Conservation (phyloP, 2,329 filamentous ascomycete genomes). For the Rutstroemia sp. region DNA sequence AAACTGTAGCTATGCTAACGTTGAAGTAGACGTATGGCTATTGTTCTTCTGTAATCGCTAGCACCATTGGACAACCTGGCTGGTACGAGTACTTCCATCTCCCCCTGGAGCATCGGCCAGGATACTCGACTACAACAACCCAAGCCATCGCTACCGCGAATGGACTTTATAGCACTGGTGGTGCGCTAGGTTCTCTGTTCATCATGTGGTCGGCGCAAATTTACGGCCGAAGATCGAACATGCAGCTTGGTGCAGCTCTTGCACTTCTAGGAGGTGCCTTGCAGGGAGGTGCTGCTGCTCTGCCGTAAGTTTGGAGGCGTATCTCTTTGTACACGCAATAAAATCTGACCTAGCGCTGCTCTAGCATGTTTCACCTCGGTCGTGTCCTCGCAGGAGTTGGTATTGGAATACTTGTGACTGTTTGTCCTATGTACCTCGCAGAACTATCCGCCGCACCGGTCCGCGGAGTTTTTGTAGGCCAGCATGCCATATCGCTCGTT, state of each 20-base stretch:
- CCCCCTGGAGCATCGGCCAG: not conserved
- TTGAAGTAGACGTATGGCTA: not conserved
- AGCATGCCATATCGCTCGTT: constrained; percentile 29
- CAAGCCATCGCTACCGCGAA: not conserved
- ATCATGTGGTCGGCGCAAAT: not conserved
- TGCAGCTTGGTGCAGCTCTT: constrained; percentile 11
- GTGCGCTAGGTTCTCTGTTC: not conserved
- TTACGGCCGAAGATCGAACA: not conserved
- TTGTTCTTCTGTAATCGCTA: not conserved
- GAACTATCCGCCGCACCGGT: constrained; percentile 23
- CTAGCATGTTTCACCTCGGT: not conserved
- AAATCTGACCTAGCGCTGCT: not conserved
- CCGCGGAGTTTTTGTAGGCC: constrained; percentile 24
- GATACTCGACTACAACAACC: not conserved
- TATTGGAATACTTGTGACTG: constrained; percentile 9
- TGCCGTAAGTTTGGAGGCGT: not conserved
- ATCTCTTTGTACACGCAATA: not conserved
- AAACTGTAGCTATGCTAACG: not conserved
- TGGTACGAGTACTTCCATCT: not conserved
- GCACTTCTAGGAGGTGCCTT: constrained; percentile 14
- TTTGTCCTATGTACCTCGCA: constrained; percentile 18
- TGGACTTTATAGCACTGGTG: not conserved
- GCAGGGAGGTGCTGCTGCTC: constrained; percentile 13
- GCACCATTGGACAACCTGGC: not conserved
- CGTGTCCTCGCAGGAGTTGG: not conserved